Base-by-base conservation (phyloP, 2,329 filamentous ascomycete species). In the Bipolaris victoriae region DNA sequence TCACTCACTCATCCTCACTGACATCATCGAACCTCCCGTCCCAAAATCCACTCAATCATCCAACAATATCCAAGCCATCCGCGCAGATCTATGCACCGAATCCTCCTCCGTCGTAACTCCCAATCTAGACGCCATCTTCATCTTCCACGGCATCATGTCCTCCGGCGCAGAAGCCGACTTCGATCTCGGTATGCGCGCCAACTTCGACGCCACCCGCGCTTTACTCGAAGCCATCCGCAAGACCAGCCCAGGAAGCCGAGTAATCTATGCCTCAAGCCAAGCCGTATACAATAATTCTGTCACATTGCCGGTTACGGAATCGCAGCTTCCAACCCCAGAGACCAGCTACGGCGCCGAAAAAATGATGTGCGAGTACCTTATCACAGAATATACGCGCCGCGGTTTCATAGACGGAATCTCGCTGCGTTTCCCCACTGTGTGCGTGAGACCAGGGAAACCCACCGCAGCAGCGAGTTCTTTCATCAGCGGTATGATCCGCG, bases 131-230 rank as follows among this genome's bases (percentile, higher is more conserved):
- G 62, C 59, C 43, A 46, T 60, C 41, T 87, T 84, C 73, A 74
- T 86, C 65, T 85, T 88, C 76, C 85, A 88, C 73, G 85, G 85
- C 55, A 86, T 88, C 78, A 87, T 88, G 85, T 87, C 85, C 0
- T 82, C 83, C 3, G 84, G 84, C 6, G 83, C 84, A 7, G 85
- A 87, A 71, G 82, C 81, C 55, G 79, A 86, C 73, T 85, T 82
- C 68, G 81, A 83, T 51, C 77, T 85, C 1, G 84, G 83, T 5
- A 80, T 85, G 71, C 77, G 73, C 39, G 84, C 86, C 43, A 87
- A 88, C 68, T 77, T 87, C 41, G 81, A 87, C 61, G 83, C 82
- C 22, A 83, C 84, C 13, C 79, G 83, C 18, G 73, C 76, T 24
- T 63, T 86, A 5, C 76, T 87, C 1, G 79, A 86, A 37, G 71